These are phyloP conservation scores for Podaxis sp. DNA, from an alignment of 768 basidiomycete genomes.

Conservation along the genomic window DNA sequence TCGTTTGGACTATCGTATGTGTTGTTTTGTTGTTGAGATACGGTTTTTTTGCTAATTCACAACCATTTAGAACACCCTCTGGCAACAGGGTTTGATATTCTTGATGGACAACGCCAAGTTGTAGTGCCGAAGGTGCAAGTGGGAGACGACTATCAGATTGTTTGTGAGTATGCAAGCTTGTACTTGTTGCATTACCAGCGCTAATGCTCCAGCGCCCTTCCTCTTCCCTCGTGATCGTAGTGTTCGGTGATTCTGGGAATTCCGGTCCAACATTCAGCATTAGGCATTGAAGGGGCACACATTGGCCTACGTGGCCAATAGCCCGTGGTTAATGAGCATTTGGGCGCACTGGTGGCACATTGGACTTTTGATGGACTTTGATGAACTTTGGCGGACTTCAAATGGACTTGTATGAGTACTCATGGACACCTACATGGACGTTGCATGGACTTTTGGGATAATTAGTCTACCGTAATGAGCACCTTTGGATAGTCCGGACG, in stretches of 20 bases:
- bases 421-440: neutral
- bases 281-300: neutral
- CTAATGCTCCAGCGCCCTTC: neutral
- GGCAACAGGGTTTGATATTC: constrained; percentile 26
- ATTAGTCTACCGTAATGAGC: neutral
- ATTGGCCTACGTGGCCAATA: neutral
- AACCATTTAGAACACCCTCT: constrained; percentile 18
- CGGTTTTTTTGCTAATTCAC: neutral
- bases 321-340: neutral
- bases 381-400: neutral
- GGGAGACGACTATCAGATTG: constrained; percentile 30
- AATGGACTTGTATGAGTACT: too few relatives aligned
- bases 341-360: neutral
- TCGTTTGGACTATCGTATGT: constrained; percentile 23
- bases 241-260: constrained; percentile 37
- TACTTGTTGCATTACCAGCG: neutral
- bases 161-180: constrained; percentile 22
- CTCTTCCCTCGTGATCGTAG: constrained; percentile 15
- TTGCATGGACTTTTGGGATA: neutral
- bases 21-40: neutral
- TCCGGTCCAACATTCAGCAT: constrained; percentile 28
- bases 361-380: neutral
- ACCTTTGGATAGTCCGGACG: neutral
- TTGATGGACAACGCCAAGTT: constrained; percentile 22
- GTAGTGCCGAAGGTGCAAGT: constrained; percentile 26